Conservation (phyloP, 768 basidiomycete genomes). For the Xerocomellus intermedius region DNA sequence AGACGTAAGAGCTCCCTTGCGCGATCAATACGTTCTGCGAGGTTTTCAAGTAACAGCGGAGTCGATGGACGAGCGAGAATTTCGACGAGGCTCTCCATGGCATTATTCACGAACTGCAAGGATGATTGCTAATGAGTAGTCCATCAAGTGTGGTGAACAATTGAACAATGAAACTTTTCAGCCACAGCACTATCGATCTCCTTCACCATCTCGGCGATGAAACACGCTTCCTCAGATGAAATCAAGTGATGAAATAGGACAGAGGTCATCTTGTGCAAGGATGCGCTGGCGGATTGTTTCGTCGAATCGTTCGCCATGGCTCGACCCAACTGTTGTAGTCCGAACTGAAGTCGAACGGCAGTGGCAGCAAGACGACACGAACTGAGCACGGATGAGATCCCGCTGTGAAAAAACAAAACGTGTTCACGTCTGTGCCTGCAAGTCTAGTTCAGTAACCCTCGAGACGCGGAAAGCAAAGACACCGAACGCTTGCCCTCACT, state of each 20-base stretch:
- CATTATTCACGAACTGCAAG: slow-evolving; percentile 70
- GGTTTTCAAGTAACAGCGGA: slow-evolving; percentile 25
- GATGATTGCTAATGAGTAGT: background rate
- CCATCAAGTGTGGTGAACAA: background rate
- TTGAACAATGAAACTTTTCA: slow-evolving; percentile 58
- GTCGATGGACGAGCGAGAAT: slow-evolving; percentile 41
- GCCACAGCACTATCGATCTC: slow-evolving; percentile 66
- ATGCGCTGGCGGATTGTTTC: slow-evolving; percentile 52
- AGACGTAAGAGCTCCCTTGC: slow-evolving; percentile 70
- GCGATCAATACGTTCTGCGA: slow-evolving; percentile 45
- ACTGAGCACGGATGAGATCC: slow-evolving; percentile 65
- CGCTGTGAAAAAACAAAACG: slow-evolving; percentile 56
- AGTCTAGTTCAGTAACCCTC: background rate
- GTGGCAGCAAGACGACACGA: slow-evolving; percentile 85
- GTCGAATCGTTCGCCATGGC: slow-evolving; percentile 57
- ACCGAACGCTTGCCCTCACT: slow-evolving; percentile 47
- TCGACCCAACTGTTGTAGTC: slow-evolving; percentile 70
- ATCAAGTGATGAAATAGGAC: slow-evolving; percentile 72
- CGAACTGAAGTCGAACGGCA: slow-evolving; percentile 74
- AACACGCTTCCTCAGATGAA: slow-evolving; percentile 76
- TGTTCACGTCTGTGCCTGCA: slow-evolving; percentile 43
- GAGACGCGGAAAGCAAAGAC: background rate
- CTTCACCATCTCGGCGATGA: slow-evolving; percentile 78
- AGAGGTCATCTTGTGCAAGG: slow-evolving; percentile 63
- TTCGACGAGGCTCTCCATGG: slow-evolving; percentile 62